These are phyloP conservation scores for Amanita thiersii DNA, from an alignment of 768 basidiomycete species.

Conservation along the genomic window DNA sequence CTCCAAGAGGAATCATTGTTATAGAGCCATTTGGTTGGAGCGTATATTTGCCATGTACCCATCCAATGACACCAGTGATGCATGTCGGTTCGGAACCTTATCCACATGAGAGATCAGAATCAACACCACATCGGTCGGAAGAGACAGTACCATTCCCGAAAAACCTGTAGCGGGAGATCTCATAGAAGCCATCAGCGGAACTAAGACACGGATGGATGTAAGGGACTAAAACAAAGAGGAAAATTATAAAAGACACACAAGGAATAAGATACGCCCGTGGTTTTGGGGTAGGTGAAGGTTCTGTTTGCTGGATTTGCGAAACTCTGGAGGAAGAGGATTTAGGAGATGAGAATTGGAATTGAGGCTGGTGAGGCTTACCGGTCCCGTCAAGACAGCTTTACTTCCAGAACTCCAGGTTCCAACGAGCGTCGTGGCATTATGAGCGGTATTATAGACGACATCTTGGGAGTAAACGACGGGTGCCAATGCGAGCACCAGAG, in stretches of 20 bases:
- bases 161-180: slow-evolving; percentile 89
- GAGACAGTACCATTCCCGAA: slow-evolving; percentile 60
- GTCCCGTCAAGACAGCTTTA: slow-evolving; percentile 68
- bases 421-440: slow-evolving; percentile 61
- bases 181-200: slow-evolving; percentile 70
- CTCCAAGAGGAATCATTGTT: slow-evolving; percentile 60
- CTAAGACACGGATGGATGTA: slow-evolving; percentile 26
- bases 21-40: slow-evolving; percentile 76
- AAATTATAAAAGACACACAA: slow-evolving; percentile 54
- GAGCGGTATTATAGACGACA: slow-evolving; percentile 32
- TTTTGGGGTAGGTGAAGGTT: slow-evolving; percentile 78
- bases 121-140: not conserved
- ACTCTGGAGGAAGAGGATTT: slow-evolving; percentile 33
- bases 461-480: slow-evolving; percentile 25
- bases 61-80: slow-evolving; percentile 81
- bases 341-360: slow-evolving; percentile 2
- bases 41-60: slow-evolving; percentile 79
- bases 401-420: slow-evolving; percentile 90
- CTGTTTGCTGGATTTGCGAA: slow-evolving; percentile 81
- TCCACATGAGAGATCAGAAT: slow-evolving; percentile 4
- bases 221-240: not conserved
- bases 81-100: slow-evolving; percentile 73
- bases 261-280: slow-evolving; percentile 81
- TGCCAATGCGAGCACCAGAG: slow-evolving; percentile 30
- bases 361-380: slow-evolving; percentile 44